Evolutionary conservation across 345 rosid species (phyloP), one percentile per base, ranked within the genome.

Genomic region (Triadica sebifera): DNA sequence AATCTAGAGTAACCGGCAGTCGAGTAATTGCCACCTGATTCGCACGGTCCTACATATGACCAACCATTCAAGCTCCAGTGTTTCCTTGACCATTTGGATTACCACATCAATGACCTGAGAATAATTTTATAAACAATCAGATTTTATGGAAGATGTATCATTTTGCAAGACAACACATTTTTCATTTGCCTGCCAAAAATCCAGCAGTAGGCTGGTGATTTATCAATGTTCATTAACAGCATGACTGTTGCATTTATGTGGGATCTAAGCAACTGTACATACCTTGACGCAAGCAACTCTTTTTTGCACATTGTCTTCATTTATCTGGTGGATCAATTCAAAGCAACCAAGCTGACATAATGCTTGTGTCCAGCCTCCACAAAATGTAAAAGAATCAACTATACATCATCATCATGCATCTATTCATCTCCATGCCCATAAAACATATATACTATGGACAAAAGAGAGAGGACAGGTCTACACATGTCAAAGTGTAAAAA

Each of bases 401-500:
- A 20, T 43, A 43, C 6, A 17, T 69, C 46, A n/a, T 34, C 7
- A 17, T 69, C n/a, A 2, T 52, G 12, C 61, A 57, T 57, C n/a
- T 5, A 38, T 55, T 55, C 38, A 55, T 70, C 20, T 67, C 13
- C 43, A 25, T 67, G 41, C 43, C 71, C 58, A 15, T 29, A 8
- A 64, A 39, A 16, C 3, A 64, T 9, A 64, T 9, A 39, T 39
- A 3, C 43, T 19, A 2, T 8, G 68, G 29, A 9, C 16, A 63
- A 38, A 41, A 52, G 47, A 15, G 20, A 12, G 17, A 55, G 29
- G 19, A 4, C 43, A 49, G 17, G 22, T 15, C 52, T 22, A 12
- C 50, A 34, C 53, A 45, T 22, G 68, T 71, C 58, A 62, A 29
- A 29, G 46, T 49, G 66, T 55, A 69, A 37, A 53, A 37, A 41